phyloP scores from a whole-genome alignment of 768 basidiomycete genomes.

The Termitomyces sp. region DNA sequence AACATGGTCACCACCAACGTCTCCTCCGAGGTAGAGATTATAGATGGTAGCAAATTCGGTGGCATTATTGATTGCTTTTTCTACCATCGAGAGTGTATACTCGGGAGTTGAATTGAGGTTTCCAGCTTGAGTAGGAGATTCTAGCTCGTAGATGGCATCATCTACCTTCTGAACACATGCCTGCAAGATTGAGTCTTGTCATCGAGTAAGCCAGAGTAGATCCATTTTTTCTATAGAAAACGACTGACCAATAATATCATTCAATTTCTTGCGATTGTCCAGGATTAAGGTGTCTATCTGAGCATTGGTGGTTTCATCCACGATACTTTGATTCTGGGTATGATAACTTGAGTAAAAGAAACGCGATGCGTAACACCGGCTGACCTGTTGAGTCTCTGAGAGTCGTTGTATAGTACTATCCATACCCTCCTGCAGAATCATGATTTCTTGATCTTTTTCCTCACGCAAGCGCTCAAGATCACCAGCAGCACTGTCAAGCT shows the following conservation, averaged over 20 bases:
- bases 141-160: constrained; percentile 95
- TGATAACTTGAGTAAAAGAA: constrained; percentile 2
- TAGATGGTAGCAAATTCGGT: constrained; percentile 95
- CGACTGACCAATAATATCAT: constrained; percentile 82
- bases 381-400: constrained; percentile 80
- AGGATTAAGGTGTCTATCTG: constrained; percentile 96
- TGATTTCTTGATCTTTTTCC: constrained; percentile 96
- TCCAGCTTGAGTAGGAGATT: constrained; percentile 91
- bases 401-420: constrained; percentile 87
- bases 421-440: constrained; percentile 94
- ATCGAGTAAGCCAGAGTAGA: constrained; percentile 11
- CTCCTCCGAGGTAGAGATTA: constrained; percentile 83
- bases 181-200: constrained; percentile 90
- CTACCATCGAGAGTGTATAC: constrained; percentile 97
- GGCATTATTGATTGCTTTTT: constrained; percentile 91
- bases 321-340: constrained; percentile 72
- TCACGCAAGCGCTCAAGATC: constrained; percentile 83
- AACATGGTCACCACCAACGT: constrained; percentile 89
- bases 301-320: constrained; percentile 89
- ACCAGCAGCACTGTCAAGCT: constrained; percentile 65
- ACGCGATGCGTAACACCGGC: constrained; percentile 8
- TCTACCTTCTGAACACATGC: constrained; percentile 97
- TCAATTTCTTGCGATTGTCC: constrained; percentile 96
- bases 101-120: constrained; percentile 98
- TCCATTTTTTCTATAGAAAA: neutral